Percentiles rank a stretch among this genome's conserved stretches.
Conservation (phyloP, 306 rosid genomes). For the Prosopis cineraria region DNA sequence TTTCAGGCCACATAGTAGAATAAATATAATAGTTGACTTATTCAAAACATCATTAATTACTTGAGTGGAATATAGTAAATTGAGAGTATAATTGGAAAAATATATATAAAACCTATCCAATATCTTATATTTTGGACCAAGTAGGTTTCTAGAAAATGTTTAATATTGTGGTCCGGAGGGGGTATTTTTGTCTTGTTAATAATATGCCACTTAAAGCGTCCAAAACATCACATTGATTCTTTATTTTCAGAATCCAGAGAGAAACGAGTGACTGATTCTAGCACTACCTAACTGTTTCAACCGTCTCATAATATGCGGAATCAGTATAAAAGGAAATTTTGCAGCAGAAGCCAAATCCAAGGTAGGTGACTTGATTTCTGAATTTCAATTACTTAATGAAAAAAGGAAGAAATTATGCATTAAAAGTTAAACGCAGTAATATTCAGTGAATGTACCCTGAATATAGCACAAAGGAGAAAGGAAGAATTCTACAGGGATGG, state of each 20-base stretch:
- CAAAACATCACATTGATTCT: slow-evolving; percentile 10
- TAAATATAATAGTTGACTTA: too few relatives aligned
- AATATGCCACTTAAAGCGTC: background rate
- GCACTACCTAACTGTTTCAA: slow-evolving; percentile 10
- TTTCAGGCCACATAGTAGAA: too few relatives aligned
- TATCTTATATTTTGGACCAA: too few relatives aligned
- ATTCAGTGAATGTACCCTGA: background rate
- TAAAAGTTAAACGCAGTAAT: slow-evolving; percentile 4
- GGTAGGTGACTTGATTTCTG: background rate
- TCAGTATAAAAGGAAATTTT: slow-evolving; percentile 16
- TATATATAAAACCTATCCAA: too few relatives aligned
- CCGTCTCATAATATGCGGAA: slow-evolving; percentile 28
- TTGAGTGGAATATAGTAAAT: too few relatives aligned
- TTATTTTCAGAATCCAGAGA: background rate
- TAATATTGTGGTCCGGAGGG: too few relatives aligned
- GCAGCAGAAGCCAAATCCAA: slow-evolving; percentile 24
- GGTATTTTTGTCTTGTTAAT: background rate
- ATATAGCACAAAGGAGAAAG: slow-evolving; percentile 20
- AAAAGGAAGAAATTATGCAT: slow-evolving; percentile 29
- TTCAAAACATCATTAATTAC: too few relatives aligned
- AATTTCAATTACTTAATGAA: slow-evolving; percentile 3
- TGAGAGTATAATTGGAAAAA: too few relatives aligned
- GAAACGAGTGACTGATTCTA: background rate
- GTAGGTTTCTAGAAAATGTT: too few relatives aligned
- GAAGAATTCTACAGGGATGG: background rate